Evolutionary conservation across 371 early-diverging fungal species (phyloP).

Genomic region (Mortierella sp.): DNA sequence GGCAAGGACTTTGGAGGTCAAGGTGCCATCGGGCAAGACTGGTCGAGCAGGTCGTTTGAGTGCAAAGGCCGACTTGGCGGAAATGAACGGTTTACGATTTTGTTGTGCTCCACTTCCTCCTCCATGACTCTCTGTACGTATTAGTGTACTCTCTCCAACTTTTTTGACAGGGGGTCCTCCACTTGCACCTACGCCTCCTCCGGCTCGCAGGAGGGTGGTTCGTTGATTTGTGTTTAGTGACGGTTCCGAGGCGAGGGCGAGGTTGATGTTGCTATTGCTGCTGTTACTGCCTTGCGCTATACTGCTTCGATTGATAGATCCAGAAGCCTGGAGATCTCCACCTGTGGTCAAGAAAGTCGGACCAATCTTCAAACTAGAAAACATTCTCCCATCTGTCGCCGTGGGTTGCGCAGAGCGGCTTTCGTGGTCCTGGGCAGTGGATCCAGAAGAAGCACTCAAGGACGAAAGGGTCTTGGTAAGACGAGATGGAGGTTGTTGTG

Average conservation of each 20-base stretch:
- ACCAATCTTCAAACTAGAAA: background rate
- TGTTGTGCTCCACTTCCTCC: too few species aligned
- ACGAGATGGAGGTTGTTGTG: constrained; percentile 18
- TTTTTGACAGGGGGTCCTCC: background rate
- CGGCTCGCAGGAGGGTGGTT: too few species aligned
- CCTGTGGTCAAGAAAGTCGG: background rate
- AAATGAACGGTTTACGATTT: constrained; percentile 15
- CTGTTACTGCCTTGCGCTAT: background rate
- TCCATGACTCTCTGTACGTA: constrained; percentile 15
- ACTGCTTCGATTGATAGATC: too few species aligned
- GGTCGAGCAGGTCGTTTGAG: constrained; percentile 27
- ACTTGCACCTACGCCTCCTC: too few species aligned
- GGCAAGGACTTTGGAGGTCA: constrained; percentile 17
- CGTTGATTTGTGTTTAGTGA: background rate
- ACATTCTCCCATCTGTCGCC: too few species aligned
- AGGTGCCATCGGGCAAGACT: constrained; percentile 25
- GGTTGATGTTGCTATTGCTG: background rate
- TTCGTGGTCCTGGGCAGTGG: background rate
- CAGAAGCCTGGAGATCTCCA: too few species aligned
- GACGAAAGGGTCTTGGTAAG: constrained; percentile 6
- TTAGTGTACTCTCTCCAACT: constrained; percentile 16
- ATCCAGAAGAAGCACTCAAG: too few species aligned
- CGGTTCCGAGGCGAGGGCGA: background rate
- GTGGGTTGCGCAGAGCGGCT: background rate
- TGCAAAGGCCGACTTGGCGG: constrained; percentile 12